Percentiles rank a stretch among this genome's conserved stretches.
Evolutionary conservation across 2,329 filamentous ascomycete genomes (phyloP).

Genomic region (Fusarium gaditjirri): DNA sequence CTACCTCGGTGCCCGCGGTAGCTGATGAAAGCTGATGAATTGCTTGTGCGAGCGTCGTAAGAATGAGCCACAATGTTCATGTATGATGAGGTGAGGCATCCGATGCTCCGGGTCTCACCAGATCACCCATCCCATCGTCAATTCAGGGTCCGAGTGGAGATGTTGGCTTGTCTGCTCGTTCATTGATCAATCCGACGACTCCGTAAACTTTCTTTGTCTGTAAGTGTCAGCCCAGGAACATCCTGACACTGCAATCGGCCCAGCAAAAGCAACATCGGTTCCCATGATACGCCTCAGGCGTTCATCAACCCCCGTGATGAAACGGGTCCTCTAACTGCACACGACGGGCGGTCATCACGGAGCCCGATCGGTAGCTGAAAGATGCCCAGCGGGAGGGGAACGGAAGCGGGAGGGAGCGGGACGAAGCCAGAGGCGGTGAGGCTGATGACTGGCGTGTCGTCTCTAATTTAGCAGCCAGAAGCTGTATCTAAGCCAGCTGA

Average conservation of each 20-base stretch:
- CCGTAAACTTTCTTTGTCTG: background rate
- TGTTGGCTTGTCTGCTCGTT: background rate
- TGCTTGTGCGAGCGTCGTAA: background rate
- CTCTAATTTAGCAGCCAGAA: conserved; percentile 16
- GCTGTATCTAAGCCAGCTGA: conserved; percentile 23
- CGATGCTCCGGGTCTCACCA: conserved; percentile 7
- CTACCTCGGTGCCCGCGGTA: conserved; percentile 19
- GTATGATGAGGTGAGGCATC: conserved; percentile 21
- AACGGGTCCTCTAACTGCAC: conserved; percentile 17
- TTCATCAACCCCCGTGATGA: conserved; percentile 25
- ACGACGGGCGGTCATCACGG: background rate
- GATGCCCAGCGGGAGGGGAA: conserved; percentile 42
- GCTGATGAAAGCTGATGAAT: conserved; percentile 6
- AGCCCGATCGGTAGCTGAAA: conserved; percentile 34
- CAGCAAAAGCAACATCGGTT: conserved; percentile 24
- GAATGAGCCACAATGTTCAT: conserved; percentile 16
- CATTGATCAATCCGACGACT: conserved; percentile 14
- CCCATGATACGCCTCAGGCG: conserved; percentile 16
- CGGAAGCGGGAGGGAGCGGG: conserved; percentile 44
- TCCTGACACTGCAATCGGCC: conserved; percentile 20
- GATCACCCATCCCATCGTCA: conserved; percentile 4
- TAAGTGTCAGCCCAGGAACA: conserved; percentile 29
- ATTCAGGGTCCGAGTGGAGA: conserved; percentile 35
- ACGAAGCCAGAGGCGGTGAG: conserved; percentile 45
- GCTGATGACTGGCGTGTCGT: conserved; percentile 36